Evolutionary conservation across 352 stramenopile species (phyloP), one percentile per base, ranked within the genome.

Genomic region (Phytophthora crassamura): DNA sequence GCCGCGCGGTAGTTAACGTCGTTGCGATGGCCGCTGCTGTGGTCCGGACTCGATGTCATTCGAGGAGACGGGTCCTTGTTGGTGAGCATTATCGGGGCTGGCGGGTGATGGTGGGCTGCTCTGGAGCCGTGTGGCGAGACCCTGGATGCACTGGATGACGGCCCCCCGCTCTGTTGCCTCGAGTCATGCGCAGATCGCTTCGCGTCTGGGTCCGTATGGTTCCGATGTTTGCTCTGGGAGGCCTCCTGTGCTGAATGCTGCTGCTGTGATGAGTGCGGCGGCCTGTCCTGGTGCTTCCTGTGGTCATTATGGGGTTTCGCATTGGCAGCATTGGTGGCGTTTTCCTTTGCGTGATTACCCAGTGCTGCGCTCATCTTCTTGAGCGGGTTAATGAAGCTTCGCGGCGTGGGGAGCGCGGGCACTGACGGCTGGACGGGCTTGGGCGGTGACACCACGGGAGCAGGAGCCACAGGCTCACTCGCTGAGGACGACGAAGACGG

Each of bases 301-400:
- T 64, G 41, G n/a, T 74, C 69, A 42, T 69, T 64, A n/a, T 71
- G 67, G 14, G 45, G 40, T 66, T 85, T 85, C 3, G 71, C 58
- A 48, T 45, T 88, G 54, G 61, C 16, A 14, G 35, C 38, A 50
- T 71, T 78, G 42, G 39, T 59, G 25, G 58, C 73, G 33, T 74
- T 84, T 22, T 87, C 78, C 59, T 84, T 85, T 7, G 65, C 59
- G 32, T 86, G 75, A 25, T 60, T 75, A 16, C 72, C 69, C 7
- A 86, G 61, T 14, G 69, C 64, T 35, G 75, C 74, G 50, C 55
- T 72, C 49, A 90, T 87, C 55, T 90, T 90, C 64, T 88, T 88
- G 25, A 88, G 59, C 30, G 79, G 79, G 50, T 84, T 88, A 45
- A 73, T 73, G 50, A 88, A 85, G 53, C 53, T 80, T 62, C 80